A percentile compares a stretch with the other conserved stretches of the same genome.
These are phyloP conservation scores for Kodamaea sagamina DNA, from an alignment of 805 yeast species.

Conservation along the genomic window DNA sequence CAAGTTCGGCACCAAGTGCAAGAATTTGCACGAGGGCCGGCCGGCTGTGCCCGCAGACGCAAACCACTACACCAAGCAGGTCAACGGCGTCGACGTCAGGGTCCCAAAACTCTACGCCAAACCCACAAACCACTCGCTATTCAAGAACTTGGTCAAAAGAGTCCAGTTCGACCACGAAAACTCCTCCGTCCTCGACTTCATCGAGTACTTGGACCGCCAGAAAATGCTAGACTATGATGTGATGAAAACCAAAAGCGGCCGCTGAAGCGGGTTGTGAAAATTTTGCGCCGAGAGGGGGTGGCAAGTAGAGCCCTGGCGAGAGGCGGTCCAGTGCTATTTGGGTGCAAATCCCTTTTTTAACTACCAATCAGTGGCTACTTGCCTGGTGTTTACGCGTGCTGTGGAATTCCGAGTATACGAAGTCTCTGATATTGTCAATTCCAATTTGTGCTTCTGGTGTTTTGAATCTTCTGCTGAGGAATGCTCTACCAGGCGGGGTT, in stretches of 20 bases:
- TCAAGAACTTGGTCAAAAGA: slow-evolving; percentile 41
- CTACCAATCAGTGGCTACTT: too few relatives aligned
- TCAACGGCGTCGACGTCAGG: slow-evolving; percentile 31
- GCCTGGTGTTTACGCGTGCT: too few relatives aligned
- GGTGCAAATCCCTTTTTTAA: too few relatives aligned
- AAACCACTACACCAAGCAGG: slow-evolving; percentile 25
- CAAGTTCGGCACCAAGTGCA: slow-evolving; percentile 42
- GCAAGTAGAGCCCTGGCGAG: too few relatives aligned
- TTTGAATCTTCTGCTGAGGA: too few relatives aligned
- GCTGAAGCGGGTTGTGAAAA: too few relatives aligned
- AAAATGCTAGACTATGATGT: slow-evolving; percentile 32
- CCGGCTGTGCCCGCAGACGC: slow-evolving; percentile 9
- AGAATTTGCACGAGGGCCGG: slow-evolving; percentile 25
- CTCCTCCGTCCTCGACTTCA: slow-evolving; percentile 39
- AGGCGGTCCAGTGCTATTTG: too few relatives aligned
- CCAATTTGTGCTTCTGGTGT: too few relatives aligned
- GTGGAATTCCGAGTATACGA: too few relatives aligned
- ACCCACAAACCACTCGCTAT: slow-evolving; percentile 27
- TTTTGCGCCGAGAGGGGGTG: too few relatives aligned
- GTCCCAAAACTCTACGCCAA: slow-evolving; percentile 30
- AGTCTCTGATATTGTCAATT: too few relatives aligned
- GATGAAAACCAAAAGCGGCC: slow-evolving; percentile 10
- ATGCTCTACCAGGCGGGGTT: too few relatives aligned
- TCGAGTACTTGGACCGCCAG: slow-evolving; percentile 34
- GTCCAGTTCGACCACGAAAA: slow-evolving; percentile 46